Evolutionary conservation across 2,329 filamentous ascomycete genomes (phyloP), one percentile per base, ranked within the genome.

Genomic region (Anthostomella pinea): DNA sequence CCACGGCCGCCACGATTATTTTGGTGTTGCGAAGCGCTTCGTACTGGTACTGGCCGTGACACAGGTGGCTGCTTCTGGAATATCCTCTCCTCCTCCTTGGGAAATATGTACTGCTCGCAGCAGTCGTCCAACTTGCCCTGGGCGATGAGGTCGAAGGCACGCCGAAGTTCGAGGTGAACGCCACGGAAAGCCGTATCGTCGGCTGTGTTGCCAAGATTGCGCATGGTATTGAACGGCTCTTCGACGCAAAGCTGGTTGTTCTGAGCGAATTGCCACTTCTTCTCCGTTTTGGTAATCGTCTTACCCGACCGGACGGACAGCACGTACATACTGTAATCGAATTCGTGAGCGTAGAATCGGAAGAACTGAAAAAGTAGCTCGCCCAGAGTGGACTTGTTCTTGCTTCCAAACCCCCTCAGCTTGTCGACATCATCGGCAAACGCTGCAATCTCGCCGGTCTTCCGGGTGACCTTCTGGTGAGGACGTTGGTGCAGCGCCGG

Each of bases 301-400:
- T 77, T 84, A 8, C 91, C 93, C 51, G 85, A 76, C 15, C 90
- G 81, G 32, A 98, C 83, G 1, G 93, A 97, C 24, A 97, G 71
- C 8, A 87, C 89, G 45, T 80, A 72, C 43, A 83, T 86, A 51
- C 90, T 85, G 57, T 93, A 97, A 58, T 97, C 83, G 44, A 97
- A 81, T 60, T 96, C 90, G 62, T 96, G 84, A 2, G 86, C 91
- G 57, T 96, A 98, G 54, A 91, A 89, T 28, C 88, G 83, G 64
- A 97, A 98, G 65, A 98, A 98, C 26, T 90, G 79, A 53, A 97
- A 98, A 2, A 98, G 69, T n/a, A 98, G 73, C 44, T 89, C 79
- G 4, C 90, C 91, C 18, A 93, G 61, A 1, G 83, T 83, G 44
- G 94, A 87, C 54, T 83, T 85, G 60, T 97, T 98, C 49, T 78